Evolutionary conservation across 2,329 filamentous ascomycete genomes (phyloP).

Genomic region (Sarocladiaceae sp.): DNA sequence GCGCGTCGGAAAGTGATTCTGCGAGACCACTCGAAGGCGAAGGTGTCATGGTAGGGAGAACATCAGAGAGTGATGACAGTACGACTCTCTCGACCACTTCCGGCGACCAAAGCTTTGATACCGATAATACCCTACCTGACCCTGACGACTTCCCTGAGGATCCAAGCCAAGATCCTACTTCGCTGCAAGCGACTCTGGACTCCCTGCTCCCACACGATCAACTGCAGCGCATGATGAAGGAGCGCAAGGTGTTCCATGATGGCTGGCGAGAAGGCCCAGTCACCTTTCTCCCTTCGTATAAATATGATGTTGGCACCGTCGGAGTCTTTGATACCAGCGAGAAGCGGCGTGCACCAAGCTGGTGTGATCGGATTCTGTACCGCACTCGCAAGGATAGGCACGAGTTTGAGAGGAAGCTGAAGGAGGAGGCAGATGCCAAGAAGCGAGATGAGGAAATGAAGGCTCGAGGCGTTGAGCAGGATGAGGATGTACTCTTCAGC

Average conservation of each 20-base stretch:
- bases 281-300: slow-evolving; percentile 88
- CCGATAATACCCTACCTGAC: slow-evolving; percentile 43
- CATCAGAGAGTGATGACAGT: slow-evolving; percentile 39
- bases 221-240: slow-evolving; percentile 64
- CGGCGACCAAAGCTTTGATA: slow-evolving; percentile 32
- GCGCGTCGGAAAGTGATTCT: slow-evolving; percentile 27
- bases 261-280: slow-evolving; percentile 89
- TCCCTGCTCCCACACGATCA: slow-evolving; percentile 90
- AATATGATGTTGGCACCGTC: slow-evolving; percentile 93
- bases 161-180: slow-evolving; percentile 71
- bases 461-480: slow-evolving; percentile 67
- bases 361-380: slow-evolving; percentile 93
- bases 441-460: slow-evolving; percentile 82
- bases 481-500: slow-evolving; percentile 81
- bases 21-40: slow-evolving; percentile 36
- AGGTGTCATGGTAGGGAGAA: slow-evolving; percentile 41
- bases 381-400: slow-evolving; percentile 67
- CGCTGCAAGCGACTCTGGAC: slow-evolving; percentile 79
- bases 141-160: slow-evolving; percentile 63
- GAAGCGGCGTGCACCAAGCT: slow-evolving; percentile 86
- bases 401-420: slow-evolving; percentile 55
- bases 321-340: slow-evolving; percentile 92
- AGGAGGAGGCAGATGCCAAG: slow-evolving; percentile 60
- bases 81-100: slow-evolving; percentile 24
- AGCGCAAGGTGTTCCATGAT: slow-evolving; percentile 77